Evolutionary conservation across 306 rosid species (phyloP).

Genomic region (Sindora glabra): DNA sequence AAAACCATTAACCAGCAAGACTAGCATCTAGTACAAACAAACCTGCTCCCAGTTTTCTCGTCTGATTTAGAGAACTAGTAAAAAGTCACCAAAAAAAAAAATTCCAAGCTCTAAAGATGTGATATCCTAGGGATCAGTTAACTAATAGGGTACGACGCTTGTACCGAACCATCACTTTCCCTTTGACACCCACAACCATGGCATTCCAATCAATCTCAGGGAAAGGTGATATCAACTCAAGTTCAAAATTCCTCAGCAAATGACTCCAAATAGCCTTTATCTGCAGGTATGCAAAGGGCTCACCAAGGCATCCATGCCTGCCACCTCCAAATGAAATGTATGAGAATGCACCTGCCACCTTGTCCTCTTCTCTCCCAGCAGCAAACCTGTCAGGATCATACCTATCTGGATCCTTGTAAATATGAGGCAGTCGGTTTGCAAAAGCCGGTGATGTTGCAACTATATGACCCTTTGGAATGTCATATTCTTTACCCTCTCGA

Average conservation of each 20-base stretch:
- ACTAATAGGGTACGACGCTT: conserved; percentile 63
- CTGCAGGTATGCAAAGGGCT: conserved; percentile 94
- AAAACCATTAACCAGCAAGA: too few relatives aligned
- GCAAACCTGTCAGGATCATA: conserved; percentile 77
- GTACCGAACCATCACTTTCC: conserved; percentile 88
- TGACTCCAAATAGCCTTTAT: conserved; percentile 94
- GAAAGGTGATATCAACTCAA: conserved; percentile 79
- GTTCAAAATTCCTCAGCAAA: conserved; percentile 86
- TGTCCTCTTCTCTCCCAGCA: conserved; percentile 85
- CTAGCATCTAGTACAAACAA: too few relatives aligned
- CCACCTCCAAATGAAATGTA: conserved; percentile 96
- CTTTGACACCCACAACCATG: conserved; percentile 98
- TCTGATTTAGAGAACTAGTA: too few relatives aligned
- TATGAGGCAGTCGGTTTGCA: conserved; percentile 75
- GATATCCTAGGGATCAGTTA: conserved; percentile 23
- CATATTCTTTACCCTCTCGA: conserved; percentile 68
- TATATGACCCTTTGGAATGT: conserved; percentile 90
- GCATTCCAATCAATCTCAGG: conserved; percentile 98
- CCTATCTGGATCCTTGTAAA: conserved; percentile 67
- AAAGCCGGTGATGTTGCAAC: conserved; percentile 93
- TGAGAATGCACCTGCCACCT: conserved; percentile 81
- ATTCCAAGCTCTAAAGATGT: too few relatives aligned
- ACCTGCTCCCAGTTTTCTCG: too few relatives aligned
- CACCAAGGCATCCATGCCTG: conserved; percentile 96
- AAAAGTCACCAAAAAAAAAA: too few relatives aligned